A percentile compares a stretch with the other conserved stretches of the same genome.
Evolutionary conservation across 2,329 filamentous ascomycete genomes (phyloP).

Genomic region (Gaeumannomyces tritici): DNA sequence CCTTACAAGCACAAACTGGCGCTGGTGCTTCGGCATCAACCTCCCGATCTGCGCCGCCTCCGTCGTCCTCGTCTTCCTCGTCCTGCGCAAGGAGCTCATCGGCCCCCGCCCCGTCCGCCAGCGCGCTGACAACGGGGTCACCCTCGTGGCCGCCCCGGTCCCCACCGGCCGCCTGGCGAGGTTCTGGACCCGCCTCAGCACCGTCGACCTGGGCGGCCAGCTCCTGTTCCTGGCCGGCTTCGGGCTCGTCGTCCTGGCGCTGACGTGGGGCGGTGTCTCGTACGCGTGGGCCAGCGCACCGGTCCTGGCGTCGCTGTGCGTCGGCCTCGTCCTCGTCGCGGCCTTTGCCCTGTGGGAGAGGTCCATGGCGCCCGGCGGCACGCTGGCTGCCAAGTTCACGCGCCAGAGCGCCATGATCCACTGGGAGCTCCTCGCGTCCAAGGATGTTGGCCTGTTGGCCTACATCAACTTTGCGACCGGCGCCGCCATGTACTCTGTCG

Average conservation of each 20-base stretch:
- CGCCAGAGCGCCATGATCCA: conserved; percentile 54
- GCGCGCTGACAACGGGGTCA: too few species aligned
- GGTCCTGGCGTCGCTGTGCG: conserved; percentile 36
- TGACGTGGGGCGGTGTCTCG: conserved; percentile 45
- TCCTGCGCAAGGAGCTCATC: conserved; percentile 50
- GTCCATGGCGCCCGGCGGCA: conserved; percentile 37
- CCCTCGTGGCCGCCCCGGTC: not conserved
- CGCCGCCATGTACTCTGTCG: conserved; percentile 39
- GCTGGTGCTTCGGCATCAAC: conserved; percentile 58
- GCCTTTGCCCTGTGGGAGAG: conserved; percentile 41
- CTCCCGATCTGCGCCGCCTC: conserved; percentile 44
- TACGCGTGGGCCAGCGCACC: conserved; percentile 40
- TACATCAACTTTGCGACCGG: conserved; percentile 52
- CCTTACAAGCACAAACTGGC: conserved; percentile 51
- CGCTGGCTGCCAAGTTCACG: conserved; percentile 37
- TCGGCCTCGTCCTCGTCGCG: conserved; percentile 31
- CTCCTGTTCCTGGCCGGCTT: conserved; percentile 44
- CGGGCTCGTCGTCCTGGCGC: conserved; percentile 40
- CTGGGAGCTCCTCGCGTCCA: conserved; percentile 44
- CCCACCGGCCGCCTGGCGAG: conserved; percentile 6
- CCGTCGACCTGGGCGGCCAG: conserved; percentile 47
- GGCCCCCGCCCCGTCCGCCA: conserved; percentile 25
- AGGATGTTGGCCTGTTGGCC: conserved; percentile 52
- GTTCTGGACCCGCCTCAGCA: conserved; percentile 38
- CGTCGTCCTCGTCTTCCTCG: conserved; percentile 41